A percentile compares a stretch with the other conserved stretches of the same genome.
phyloP scores from a whole-genome alignment of 345 rosid species.

The Clausena lansium region DNA sequence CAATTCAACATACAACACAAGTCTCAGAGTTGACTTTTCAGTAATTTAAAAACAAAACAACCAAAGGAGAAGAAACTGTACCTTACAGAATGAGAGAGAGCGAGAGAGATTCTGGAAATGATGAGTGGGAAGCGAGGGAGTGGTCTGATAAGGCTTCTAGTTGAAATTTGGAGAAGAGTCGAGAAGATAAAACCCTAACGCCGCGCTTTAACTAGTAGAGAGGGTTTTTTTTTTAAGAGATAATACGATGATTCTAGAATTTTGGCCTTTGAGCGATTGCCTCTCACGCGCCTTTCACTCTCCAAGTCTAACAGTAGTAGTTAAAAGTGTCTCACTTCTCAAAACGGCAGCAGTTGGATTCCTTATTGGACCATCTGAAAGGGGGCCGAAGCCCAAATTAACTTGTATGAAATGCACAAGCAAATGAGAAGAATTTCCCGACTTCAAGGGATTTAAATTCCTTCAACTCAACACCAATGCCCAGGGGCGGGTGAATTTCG shows the following conservation, averaged over 20 bases:
- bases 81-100: neutral
- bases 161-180: neutral
- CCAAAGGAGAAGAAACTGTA: neutral
- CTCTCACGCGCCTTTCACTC: neutral
- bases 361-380: no score
- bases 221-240: neutral
- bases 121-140: neutral
- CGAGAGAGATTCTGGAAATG: neutral
- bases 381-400: no score
- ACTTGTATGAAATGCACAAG: no score
- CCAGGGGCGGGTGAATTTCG: no score
- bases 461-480: no score
- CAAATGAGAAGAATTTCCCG: no score
- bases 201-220: neutral
- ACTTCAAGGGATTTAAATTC: no score
- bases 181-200: constrained; percentile 22
- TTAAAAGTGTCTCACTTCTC: no score
- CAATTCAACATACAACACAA: neutral
- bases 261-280: neutral
- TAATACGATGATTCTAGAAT: constrained; percentile 19
- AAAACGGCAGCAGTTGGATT: neutral
- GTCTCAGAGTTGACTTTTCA: neutral
- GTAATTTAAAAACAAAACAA: neutral
- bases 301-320: neutral
- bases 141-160: neutral